phyloP scores from a whole-genome alignment of 148 eudicot genomes.

The Rhododendron simsii region DNA sequence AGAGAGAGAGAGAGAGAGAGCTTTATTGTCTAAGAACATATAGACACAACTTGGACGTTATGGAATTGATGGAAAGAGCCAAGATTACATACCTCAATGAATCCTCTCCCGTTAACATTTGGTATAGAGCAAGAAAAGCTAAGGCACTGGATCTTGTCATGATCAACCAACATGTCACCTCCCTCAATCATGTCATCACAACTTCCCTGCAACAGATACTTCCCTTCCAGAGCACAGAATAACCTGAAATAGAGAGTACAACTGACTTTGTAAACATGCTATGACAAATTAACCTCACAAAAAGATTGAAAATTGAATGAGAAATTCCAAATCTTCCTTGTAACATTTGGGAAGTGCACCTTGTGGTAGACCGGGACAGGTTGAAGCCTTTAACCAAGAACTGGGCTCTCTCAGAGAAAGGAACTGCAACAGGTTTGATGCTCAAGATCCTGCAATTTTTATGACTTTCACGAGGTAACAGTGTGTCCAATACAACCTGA shows the following conservation, averaged over 20 bases:
- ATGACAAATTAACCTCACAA: background rate
- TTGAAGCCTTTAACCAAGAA: slow-evolving; percentile 66
- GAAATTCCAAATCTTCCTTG: background rate
- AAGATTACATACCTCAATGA: slow-evolving; percentile 65
- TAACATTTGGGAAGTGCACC: slow-evolving; percentile 36
- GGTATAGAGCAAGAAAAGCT: slow-evolving; percentile 66
- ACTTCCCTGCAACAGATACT: slow-evolving; percentile 58
- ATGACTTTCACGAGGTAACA: slow-evolving; percentile 41
- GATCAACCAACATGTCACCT: slow-evolving; percentile 30
- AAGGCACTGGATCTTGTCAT: slow-evolving; percentile 45
- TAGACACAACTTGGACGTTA: background rate
- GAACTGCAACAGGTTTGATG: slow-evolving; percentile 81
- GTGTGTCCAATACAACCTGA: slow-evolving; percentile 67
- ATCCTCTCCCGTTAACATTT: slow-evolving; percentile 76
- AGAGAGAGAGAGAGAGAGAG: background rate
- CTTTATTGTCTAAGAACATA: background rate
- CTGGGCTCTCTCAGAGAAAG: slow-evolving; percentile 46
- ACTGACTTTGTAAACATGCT: background rate
- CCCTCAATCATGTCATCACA: slow-evolving; percentile 39
- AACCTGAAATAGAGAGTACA: slow-evolving; percentile 40
- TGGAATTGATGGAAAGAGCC: background rate
- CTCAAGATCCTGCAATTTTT: slow-evolving; percentile 45
- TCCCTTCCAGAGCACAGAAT: slow-evolving; percentile 83
- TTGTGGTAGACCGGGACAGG: slow-evolving; percentile 52
- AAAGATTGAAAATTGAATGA: background rate